Base-by-base conservation (phyloP, 257 asterid genomes). In the Plantago ovata region DNA sequence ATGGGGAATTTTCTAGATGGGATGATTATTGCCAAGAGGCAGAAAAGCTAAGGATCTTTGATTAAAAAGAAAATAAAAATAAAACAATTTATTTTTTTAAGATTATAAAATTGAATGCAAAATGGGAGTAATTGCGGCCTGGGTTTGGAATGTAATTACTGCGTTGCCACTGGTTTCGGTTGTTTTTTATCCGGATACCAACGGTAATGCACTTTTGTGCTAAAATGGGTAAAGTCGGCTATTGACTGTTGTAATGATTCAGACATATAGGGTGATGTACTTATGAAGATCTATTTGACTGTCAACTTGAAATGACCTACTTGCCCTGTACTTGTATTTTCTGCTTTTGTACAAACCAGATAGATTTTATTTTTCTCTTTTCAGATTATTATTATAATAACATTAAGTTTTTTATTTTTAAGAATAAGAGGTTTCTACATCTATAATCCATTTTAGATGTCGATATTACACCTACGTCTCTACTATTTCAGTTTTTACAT, bases 31-130 rank as follows among this genome's bases (percentile, higher is more conserved):
- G 80, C 74, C 74, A 71, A 68, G 32, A 24, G 32, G 32, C 32
- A 69, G 41, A 14, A 23, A 38, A 53, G 74, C 23, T 73, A 63
- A 80, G 58, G 84, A 74, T 79, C 82, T 74, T 67, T 80, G 62
- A 46, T 32, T 62, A 68, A 60, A 32, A 50, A 13, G 28, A 9
- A 48, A 7, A 19, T 48, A 18, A 6, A 42, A 16, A 4, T 16
- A 1, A 16, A 46, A n/a, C n/a, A n/a, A 28, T 28, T 28, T 24
- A 24, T 24, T 24, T 21, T 69, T 71, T 58, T n/a, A n/a, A n/a
- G n/a, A n/a, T n/a, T n/a, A n/a, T 61, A 48, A 64, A 64, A 69
- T 59, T 73, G 76, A 54, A 13, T 2, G 11, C 10, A 7, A 7
- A 13, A 9, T 3, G 50, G 4, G 12, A 58, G 24, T 43, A 53